Evolutionary conservation across 495 filamentous ascomycete genomes (phyloP).

Genomic region (Neurospora sp.): DNA sequence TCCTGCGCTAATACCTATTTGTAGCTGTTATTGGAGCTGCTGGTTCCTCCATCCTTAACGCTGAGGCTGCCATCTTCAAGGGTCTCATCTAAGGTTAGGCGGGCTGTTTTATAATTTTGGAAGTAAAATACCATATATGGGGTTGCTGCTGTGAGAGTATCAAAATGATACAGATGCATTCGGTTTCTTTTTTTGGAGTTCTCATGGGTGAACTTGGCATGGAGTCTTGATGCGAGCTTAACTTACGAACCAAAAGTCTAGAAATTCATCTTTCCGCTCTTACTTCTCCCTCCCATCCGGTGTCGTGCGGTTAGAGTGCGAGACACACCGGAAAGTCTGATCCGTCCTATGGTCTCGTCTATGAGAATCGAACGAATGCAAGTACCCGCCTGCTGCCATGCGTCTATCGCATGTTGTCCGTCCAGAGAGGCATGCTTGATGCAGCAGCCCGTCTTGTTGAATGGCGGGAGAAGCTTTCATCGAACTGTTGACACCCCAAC

Average conservation of each 20-base stretch:
- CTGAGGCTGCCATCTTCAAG: slow-evolving; percentile 85
- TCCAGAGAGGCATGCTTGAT: neutral
- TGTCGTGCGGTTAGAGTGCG: neutral
- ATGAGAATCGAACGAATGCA: neutral
- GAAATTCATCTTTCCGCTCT: neutral
- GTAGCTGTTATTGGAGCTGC: slow-evolving; percentile 85
- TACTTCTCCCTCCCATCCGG: neutral
- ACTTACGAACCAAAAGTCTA: neutral
- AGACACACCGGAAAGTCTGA: neutral
- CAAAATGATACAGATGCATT: neutral
- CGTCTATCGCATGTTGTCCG: neutral
- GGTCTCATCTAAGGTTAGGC: slow-evolving; percentile 55
- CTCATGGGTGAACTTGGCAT: neutral
- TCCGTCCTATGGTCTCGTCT: neutral
- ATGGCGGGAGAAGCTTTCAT: neutral
- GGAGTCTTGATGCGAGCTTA: neutral
- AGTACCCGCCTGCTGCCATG: neutral
- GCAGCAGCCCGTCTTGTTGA: neutral
- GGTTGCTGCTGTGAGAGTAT: neutral
- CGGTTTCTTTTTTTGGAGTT: neutral
- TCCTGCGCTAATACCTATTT: slow-evolving; percentile 2
- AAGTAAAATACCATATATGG: neutral
- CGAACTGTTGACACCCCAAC: neutral
- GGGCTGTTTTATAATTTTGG: neutral
- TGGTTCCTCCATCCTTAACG: slow-evolving; percentile 88